phyloP scores from a whole-genome alignment of 2,329 filamentous ascomycete genomes.

The Massarina eburnea region DNA sequence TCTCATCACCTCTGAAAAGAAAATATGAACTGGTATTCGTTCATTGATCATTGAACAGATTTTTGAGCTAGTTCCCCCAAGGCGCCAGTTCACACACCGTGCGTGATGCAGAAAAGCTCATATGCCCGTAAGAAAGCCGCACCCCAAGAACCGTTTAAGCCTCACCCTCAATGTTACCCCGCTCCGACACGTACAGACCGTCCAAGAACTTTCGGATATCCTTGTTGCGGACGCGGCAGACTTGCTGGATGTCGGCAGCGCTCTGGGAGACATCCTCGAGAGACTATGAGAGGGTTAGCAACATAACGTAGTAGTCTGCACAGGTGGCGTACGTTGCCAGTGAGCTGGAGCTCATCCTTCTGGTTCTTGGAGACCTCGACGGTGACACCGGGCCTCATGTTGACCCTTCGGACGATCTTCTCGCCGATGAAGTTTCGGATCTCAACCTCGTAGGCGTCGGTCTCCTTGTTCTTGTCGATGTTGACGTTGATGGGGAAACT shows the following conservation, averaged over 20 bases:
- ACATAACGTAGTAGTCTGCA: slow-evolving; percentile 1
- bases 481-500: slow-evolving; percentile 99
- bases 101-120: slow-evolving; percentile 45
- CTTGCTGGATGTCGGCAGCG: slow-evolving; percentile 99
- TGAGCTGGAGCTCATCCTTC: slow-evolving; percentile 96
- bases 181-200: slow-evolving; percentile 99
- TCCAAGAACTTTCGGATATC: slow-evolving; percentile 99
- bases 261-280: slow-evolving; percentile 97
- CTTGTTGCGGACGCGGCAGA: slow-evolving; percentile 99
- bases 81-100: slow-evolving; percentile 41
- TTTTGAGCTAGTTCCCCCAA: slow-evolving; percentile 43
- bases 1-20: too few relatives aligned
- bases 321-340: slow-evolving; percentile 65
- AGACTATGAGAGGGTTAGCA: slow-evolving; percentile 50
- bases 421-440: slow-evolving; percentile 81
- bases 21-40: slow-evolving; percentile 32
- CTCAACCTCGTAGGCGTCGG: slow-evolving; percentile 86
- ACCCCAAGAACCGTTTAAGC: slow-evolving; percentile 33
- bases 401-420: slow-evolving; percentile 95
- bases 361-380: slow-evolving; percentile 86
- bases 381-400: slow-evolving; percentile 87
- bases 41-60: slow-evolving; percentile 41
- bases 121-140: slow-evolving; percentile 44
- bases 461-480: slow-evolving; percentile 93
- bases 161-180: slow-evolving; percentile 86